phyloP scores from a whole-genome alignment of 2,329 filamentous ascomycete species.

The Tolypocladium tropicale region DNA sequence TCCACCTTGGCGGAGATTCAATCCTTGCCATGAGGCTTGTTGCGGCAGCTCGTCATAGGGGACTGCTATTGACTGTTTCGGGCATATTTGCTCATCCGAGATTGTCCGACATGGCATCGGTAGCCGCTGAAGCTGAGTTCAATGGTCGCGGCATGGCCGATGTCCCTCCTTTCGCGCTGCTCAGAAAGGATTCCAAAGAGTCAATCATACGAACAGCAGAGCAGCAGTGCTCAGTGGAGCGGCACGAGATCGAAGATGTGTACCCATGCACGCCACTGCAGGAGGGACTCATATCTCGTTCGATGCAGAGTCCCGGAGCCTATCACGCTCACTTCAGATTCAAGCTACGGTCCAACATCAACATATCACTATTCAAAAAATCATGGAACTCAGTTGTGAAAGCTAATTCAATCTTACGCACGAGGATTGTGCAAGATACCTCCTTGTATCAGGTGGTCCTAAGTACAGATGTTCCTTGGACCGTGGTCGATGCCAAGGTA shows the following conservation, averaged over 20 bases:
- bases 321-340: constrained; percentile 37
- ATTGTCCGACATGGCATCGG: constrained; percentile 1
- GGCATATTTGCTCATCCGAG: constrained; percentile 24
- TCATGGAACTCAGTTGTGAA: constrained; percentile 25
- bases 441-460: constrained; percentile 30
- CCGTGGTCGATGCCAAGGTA: constrained; percentile 13
- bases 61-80: constrained; percentile 27
- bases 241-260: constrained; percentile 28
- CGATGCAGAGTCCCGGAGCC: constrained; percentile 28
- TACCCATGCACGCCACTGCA: constrained; percentile 42
- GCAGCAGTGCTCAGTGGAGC: constrained; percentile 1
- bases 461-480: constrained; percentile 11
- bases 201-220: neutral
- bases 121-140: neutral
- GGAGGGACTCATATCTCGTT: constrained; percentile 38
- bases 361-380: constrained; percentile 20
- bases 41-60: constrained; percentile 20
- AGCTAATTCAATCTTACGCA: constrained; percentile 28
- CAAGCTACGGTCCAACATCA: constrained; percentile 17
- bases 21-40: constrained; percentile 33
- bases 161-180: constrained; percentile 1
- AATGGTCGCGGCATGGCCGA: neutral
- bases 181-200: neutral
- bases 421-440: constrained; percentile 27
- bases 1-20: constrained; percentile 36